phyloP scores from a whole-genome alignment of 2,329 filamentous ascomycete genomes.

The Myriosclerotinia scirpicola region DNA sequence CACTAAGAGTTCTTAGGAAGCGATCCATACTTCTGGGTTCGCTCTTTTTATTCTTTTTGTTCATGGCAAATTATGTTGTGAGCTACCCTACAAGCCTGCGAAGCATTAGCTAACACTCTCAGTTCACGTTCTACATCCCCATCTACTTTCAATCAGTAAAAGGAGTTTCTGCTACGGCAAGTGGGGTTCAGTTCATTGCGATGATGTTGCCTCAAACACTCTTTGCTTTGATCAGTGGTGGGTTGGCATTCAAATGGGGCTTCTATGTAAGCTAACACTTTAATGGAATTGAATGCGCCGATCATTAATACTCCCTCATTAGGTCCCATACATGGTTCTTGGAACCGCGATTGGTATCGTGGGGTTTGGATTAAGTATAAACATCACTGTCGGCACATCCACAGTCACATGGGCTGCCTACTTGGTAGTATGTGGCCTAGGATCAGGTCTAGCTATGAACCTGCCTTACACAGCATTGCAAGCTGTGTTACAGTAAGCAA shows the following conservation, averaged over 20 bases:
- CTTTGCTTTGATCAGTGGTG: not conserved
- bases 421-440: constrained; percentile 49
- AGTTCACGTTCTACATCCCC: constrained; percentile 40
- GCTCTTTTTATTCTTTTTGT: constrained; percentile 35
- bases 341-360: constrained; percentile 35
- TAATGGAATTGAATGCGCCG: too few species aligned
- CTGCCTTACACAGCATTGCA: constrained; percentile 50
- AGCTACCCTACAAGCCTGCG: not conserved
- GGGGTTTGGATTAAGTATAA: constrained; percentile 13
- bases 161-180: constrained; percentile 21
- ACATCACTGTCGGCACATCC: constrained; percentile 44
- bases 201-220: not conserved
- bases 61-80: not conserved
- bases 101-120: not conserved
- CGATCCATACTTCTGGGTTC: constrained; percentile 41
- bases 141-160: constrained; percentile 42
- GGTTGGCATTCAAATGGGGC: not conserved
- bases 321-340: constrained; percentile 29
- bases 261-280: constrained; percentile 5
- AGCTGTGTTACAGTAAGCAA: constrained; percentile 43
- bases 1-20: constrained; percentile 41
- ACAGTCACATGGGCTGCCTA: constrained; percentile 51
- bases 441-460: constrained; percentile 48
- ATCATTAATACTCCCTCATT: too few species aligned
- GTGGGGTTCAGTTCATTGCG: not conserved